These are phyloP conservation scores for Exophiala oligosperma DNA, from an alignment of 2,329 filamentous ascomycete species.

Conservation along the genomic window DNA sequence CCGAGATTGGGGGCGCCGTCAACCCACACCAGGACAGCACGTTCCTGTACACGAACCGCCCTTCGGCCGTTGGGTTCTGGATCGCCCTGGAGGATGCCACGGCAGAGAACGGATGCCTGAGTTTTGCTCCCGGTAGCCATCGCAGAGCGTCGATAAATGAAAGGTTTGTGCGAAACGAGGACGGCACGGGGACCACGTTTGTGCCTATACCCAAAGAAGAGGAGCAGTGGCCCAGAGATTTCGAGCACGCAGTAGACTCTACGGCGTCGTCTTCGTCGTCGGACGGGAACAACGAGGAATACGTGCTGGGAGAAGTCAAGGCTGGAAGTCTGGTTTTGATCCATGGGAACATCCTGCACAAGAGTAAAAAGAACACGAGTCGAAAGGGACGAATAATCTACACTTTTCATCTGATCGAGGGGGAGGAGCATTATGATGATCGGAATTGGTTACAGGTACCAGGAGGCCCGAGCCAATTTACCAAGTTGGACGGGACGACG, in stretches of 20 bases:
- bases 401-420: constrained; percentile 96
- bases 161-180: constrained; percentile 70
- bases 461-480: constrained; percentile 73
- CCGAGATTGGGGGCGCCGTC: constrained; percentile 89
- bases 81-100: constrained; percentile 94
- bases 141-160: constrained; percentile 67
- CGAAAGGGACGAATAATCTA: constrained; percentile 89
- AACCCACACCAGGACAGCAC: constrained; percentile 89
- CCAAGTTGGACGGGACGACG: constrained; percentile 50
- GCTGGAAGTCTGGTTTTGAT: constrained; percentile 89
- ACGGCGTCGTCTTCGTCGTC: constrained; percentile 17
- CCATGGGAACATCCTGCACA: constrained; percentile 92
- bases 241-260: constrained; percentile 41
- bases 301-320: constrained; percentile 82
- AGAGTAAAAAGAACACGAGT: constrained; percentile 91
- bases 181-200: constrained; percentile 64
- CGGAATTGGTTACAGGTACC: constrained; percentile 93
- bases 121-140: constrained; percentile 82
- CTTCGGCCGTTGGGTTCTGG: constrained; percentile 93
- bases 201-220: constrained; percentile 60
- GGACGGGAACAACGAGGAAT: constrained; percentile 51
- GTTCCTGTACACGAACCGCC: constrained; percentile 87
- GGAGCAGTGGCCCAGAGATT: constrained; percentile 63
- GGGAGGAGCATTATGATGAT: constrained; percentile 74
- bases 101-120: constrained; percentile 80